Base-by-base conservation (phyloP, 2,329 filamentous ascomycete species). In the Pyricularia grisea region DNA sequence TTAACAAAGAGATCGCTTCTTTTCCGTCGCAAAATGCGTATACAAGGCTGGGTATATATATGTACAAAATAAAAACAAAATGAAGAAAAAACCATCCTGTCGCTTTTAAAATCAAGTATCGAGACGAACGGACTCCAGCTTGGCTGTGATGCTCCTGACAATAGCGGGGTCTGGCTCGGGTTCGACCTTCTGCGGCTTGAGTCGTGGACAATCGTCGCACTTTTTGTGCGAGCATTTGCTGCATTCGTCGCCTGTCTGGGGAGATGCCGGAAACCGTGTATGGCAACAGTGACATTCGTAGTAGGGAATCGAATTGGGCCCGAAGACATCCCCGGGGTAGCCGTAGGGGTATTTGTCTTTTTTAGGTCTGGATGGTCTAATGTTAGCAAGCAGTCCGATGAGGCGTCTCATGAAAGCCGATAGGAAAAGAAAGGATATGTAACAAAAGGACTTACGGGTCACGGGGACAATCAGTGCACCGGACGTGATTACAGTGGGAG, bases 401-500 rank as follows among this genome's bases (percentile, higher is more conserved):
- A 5, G 9, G 9, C n/a, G 20, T 23, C 65, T 27, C 33, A 30
- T 20, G 12, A 61, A 14, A 23, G 42, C 25, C 30, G 42, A 33
- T 31, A 10, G 33, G 11, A 12, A 20, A 70, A 67, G 6, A 33
- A 55, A 36, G 30, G 50, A 42, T 36, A 12, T n/a, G 70, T 67
- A 4, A 36, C 36, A n/a, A 36, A 23, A 28, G 20, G 14, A 68
- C 90, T 77, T 86, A 93, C 85, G 92, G 92, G 74, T 93, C 89
- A 73, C 92, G 84, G 31, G 92, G 92, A 77, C 93, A 96, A 75
- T 90, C 90, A 58, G 88, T 92, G 81, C 93, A 97, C 68, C 92
- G 88, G 67, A 84, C 77, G 77, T 97, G 93, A 31, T 83, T 80
- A 78, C 93, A 97, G 58, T 82, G 83, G 9, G 82, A 78, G 77